A percentile compares a stretch with the other conserved stretches of the same genome.
Evolutionary conservation across 768 basidiomycete genomes (phyloP).

Genomic region (Leccinum subgranulosum): DNA sequence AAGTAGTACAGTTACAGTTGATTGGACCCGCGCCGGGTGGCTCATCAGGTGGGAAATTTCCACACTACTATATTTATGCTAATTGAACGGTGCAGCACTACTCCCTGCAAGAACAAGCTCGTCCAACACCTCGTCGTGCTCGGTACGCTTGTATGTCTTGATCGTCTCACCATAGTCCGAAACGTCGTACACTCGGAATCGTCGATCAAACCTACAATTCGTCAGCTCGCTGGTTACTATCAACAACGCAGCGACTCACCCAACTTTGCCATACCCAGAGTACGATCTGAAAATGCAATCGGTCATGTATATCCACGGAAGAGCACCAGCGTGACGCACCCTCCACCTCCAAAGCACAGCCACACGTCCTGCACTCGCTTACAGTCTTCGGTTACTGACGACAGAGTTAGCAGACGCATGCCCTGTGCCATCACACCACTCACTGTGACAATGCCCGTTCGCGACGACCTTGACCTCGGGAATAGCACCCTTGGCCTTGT

Average conservation of each 20-base stretch:
- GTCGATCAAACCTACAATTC: slow-evolving; percentile 70
- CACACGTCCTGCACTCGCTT: slow-evolving; percentile 82
- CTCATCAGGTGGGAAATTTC: slow-evolving; percentile 22
- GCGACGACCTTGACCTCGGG: slow-evolving; percentile 84
- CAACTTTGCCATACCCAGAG: slow-evolving; percentile 76
- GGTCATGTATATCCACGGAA: background rate
- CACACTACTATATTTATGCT: background rate
- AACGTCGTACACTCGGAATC: slow-evolving; percentile 86
- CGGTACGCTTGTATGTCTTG: slow-evolving; percentile 79
- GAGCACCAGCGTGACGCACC: slow-evolving; percentile 41
- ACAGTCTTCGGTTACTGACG: slow-evolving; percentile 82
- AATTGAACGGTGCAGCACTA: slow-evolving; percentile 37
- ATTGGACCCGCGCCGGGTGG: slow-evolving; percentile 1
- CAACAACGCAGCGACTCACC: slow-evolving; percentile 40
- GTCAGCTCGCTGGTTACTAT: background rate
- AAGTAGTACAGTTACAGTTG: no score
- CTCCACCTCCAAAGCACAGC: slow-evolving; percentile 89
- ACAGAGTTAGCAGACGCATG: slow-evolving; percentile 12
- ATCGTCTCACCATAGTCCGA: slow-evolving; percentile 92
- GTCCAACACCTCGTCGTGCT: slow-evolving; percentile 65
- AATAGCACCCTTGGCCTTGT: slow-evolving; percentile 42
- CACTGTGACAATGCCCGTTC: slow-evolving; percentile 90
- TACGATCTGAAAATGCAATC: slow-evolving; percentile 52
- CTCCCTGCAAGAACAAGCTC: slow-evolving; percentile 58
- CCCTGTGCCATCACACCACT: slow-evolving; percentile 16